phyloP scores from a whole-genome alignment of 2,329 filamentous ascomycete genomes.

The Xylaria sp. region DNA sequence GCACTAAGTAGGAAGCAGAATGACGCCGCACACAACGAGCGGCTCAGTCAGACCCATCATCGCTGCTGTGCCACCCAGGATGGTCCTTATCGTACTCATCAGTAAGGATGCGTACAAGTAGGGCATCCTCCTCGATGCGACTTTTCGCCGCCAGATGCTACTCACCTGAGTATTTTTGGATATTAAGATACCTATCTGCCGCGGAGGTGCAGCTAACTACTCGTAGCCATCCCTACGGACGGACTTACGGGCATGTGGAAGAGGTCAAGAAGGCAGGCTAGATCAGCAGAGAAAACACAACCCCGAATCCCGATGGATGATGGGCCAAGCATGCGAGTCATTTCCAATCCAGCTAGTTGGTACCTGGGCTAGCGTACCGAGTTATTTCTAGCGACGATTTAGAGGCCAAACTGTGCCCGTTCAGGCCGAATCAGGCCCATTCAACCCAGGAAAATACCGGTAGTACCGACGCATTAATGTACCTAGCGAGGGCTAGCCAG shows the following conservation, averaged over 20 bases:
- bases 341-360: neutral
- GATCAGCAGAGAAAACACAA: neutral
- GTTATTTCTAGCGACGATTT: neutral
- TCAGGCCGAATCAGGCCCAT: neutral
- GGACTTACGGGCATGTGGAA: neutral
- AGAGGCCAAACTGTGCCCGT: no score
- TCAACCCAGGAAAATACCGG: neutral
- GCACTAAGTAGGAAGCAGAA: neutral
- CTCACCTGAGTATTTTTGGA: conserved; percentile 3
- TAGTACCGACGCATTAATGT: neutral
- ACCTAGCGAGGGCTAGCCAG: neutral
- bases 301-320: neutral
- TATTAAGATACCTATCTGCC: neutral
- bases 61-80: neutral
- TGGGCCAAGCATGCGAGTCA: neutral
- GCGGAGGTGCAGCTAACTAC: neutral
- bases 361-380: neutral
- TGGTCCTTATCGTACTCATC: no score
- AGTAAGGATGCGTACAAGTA: neutral
- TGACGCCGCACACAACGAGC: conserved; percentile 12
- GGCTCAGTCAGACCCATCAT: conserved; percentile 10
- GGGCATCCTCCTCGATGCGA: neutral
- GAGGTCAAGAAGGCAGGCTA: neutral
- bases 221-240: neutral
- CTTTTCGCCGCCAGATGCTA: neutral